Evolutionary conservation across 1,139 yeast genomes (phyloP).

Genomic region (Kurtzmaniella natalensis): DNA sequence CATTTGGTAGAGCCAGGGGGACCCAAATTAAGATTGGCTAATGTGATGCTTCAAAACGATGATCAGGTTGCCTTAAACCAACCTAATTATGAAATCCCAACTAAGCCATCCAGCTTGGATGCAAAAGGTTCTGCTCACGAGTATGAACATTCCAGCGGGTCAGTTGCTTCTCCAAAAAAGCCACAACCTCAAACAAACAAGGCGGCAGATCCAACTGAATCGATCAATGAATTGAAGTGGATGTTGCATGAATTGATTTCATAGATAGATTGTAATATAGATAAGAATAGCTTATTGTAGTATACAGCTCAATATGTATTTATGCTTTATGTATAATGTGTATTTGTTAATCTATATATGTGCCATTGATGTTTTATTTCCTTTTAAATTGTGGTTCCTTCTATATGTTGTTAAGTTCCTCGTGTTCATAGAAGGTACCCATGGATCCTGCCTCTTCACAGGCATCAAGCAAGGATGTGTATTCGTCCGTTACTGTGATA

Average conservation of each 20-base stretch:
- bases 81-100: slow-evolving; percentile 43
- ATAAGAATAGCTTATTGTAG: slow-evolving; percentile 5
- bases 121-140: neutral
- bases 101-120: slow-evolving; percentile 13
- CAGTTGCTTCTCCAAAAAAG: slow-evolving; percentile 7
- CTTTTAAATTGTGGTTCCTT: too few species aligned
- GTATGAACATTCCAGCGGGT: slow-evolving; percentile 5
- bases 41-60: slow-evolving; percentile 57
- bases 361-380: too few species aligned
- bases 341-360: too few species aligned
- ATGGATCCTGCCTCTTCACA: too few species aligned
- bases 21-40: slow-evolving; percentile 47
- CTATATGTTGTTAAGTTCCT: too few species aligned
- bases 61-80: slow-evolving; percentile 34
- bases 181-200: neutral
- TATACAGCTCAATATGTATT: too few species aligned
- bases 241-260: slow-evolving; percentile 55
- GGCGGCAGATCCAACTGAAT: slow-evolving; percentile 28
- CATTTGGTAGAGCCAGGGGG: slow-evolving; percentile 67
- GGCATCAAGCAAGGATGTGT: too few species aligned
- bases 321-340: too few species aligned
- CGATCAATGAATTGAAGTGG: slow-evolving; percentile 69
- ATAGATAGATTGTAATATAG: slow-evolving; percentile 21
- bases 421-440: too few species aligned
- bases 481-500: too few species aligned